Evolutionary conservation across 2,329 filamentous ascomycete genomes (phyloP).

Genomic region (Leptographium procerum): DNA sequence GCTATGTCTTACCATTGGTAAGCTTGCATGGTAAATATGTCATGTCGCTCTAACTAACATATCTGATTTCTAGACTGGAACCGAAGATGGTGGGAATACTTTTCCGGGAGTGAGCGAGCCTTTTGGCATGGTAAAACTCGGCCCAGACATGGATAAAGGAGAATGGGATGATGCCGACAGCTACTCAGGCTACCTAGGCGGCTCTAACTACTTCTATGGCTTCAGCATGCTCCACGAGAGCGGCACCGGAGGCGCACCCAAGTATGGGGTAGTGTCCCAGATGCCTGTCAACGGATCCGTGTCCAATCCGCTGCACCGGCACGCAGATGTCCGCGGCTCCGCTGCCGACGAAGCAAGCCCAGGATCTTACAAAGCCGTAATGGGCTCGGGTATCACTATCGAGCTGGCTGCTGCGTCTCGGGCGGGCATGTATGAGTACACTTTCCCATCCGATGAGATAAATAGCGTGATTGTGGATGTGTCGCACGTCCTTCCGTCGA

Average conservation of each 20-base stretch:
- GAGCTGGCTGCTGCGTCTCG: conserved; percentile 46
- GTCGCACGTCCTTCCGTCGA: conserved; percentile 51
- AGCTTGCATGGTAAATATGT: not conserved
- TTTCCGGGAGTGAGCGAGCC: conserved; percentile 38
- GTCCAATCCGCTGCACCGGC: conserved; percentile 30
- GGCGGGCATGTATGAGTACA: conserved; percentile 50
- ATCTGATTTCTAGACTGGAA: conserved; percentile 32
- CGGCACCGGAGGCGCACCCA: conserved; percentile 57
- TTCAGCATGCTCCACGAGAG: conserved; percentile 56
- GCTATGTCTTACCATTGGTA: conserved; percentile 22
- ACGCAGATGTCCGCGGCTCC: conserved; percentile 43
- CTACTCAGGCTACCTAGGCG: conserved; percentile 39
- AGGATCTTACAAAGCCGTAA: conserved; percentile 48
- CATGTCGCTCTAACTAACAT: conserved; percentile 1
- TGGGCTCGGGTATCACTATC: conserved; percentile 43
- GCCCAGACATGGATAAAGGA: conserved; percentile 28
- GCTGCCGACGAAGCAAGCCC: conserved; percentile 29
- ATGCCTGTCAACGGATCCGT: conserved; percentile 37
- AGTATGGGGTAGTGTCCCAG: conserved; percentile 56
- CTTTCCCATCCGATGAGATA: conserved; percentile 24
- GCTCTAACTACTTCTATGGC: conserved; percentile 29
- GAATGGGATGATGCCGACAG: conserved; percentile 32
- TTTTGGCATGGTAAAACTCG: conserved; percentile 37
- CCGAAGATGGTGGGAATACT: conserved; percentile 34
- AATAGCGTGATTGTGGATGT: conserved; percentile 46